Base-by-base conservation (phyloP, 306 rosid species). In the Fagus crenata region DNA sequence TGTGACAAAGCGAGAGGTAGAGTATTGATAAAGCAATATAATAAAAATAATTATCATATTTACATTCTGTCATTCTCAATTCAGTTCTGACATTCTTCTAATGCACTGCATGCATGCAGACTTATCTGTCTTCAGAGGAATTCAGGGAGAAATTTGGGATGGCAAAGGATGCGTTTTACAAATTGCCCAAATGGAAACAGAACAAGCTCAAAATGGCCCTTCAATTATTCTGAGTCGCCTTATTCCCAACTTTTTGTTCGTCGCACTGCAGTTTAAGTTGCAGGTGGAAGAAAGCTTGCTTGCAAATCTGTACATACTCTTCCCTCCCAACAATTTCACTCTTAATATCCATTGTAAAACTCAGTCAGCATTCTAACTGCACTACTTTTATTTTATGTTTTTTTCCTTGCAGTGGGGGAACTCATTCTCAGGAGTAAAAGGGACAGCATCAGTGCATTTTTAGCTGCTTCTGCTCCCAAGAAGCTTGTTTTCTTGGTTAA, bases 131-230 rank as follows among this genome's bases (percentile, higher is more conserved):
- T 9, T 37, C 90, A 28, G 93, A 72, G 40, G 99, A 92, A 85
- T 96, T 96, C 87, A 81, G 87, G 68, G 91, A 86, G 90, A 86
- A 85, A 77, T 78, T 96, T 6, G 93, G 91, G 77, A 89, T 91
- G 99, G 71, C 78, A 4, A 96, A 86, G 82, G 89, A 63, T 6
- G 93, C 90, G 2, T 93, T 96, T 76, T 86, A 85, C 87, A 89
- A 84, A 89, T 79, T 96, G 77, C 97, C 99, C 49, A 96, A 87
- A 86, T 96, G 99, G 99, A 96, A 96, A 85, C 99, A 96, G 88
- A 96, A 92, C 92, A 96, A 96, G 91, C 88, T 89, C 65, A 96
- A 96, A 83, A 89, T 91, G 93, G 93, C 93, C 49, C 78, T 91
- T 89, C 93, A 89, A 36, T 79, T 96, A 74, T 96, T 96, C 84